phyloP scores from a whole-genome alignment of 352 stramenopile species.

The Phytophthora pisi region DNA sequence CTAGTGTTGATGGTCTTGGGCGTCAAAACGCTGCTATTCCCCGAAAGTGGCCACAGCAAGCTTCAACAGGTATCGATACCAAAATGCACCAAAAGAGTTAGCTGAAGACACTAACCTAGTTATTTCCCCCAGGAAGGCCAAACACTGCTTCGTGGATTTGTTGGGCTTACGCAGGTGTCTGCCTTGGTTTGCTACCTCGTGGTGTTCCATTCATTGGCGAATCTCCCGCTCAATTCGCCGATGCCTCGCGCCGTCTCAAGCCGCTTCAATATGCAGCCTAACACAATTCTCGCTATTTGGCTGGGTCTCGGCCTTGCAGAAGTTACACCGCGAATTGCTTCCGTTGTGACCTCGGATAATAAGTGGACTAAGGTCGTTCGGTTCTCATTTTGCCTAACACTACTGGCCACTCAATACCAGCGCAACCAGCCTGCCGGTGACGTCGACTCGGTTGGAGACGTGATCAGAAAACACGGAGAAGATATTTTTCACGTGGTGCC shows the following conservation, averaged over 20 bases:
- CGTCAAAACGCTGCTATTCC: constrained; percentile 14
- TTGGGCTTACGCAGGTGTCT: constrained; percentile 45
- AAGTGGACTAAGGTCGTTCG: constrained; percentile 18
- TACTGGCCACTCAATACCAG: constrained; percentile 29
- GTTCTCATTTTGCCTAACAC: constrained; percentile 14
- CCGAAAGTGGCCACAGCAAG: not conserved
- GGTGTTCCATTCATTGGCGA: constrained; percentile 93
- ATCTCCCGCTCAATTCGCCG: constrained; percentile 86
- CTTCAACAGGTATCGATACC: constrained; percentile 8
- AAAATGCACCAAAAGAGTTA: not conserved
- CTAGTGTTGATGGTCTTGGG: constrained; percentile 31
- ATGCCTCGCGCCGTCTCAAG: constrained; percentile 91
- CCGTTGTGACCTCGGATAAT: constrained; percentile 1
- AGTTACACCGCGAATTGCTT: constrained; percentile 14
- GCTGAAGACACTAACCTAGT: not conserved
- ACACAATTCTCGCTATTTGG: constrained; percentile 86
- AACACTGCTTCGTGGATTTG: constrained; percentile 7
- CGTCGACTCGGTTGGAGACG: constrained; percentile 21
- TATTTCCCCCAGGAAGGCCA: constrained; percentile 1
- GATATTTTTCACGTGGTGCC: constrained; percentile 56
- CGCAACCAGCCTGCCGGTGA: constrained; percentile 2
- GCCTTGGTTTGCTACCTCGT: constrained; percentile 81
- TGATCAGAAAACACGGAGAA: constrained; percentile 45
- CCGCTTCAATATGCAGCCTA: constrained; percentile 92
- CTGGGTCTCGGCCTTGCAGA: constrained; percentile 65